Evolutionary conservation across 2,329 filamentous ascomycete genomes (phyloP), one percentile per base, ranked within the genome.

Genomic region (Thelonectria rubi): DNA sequence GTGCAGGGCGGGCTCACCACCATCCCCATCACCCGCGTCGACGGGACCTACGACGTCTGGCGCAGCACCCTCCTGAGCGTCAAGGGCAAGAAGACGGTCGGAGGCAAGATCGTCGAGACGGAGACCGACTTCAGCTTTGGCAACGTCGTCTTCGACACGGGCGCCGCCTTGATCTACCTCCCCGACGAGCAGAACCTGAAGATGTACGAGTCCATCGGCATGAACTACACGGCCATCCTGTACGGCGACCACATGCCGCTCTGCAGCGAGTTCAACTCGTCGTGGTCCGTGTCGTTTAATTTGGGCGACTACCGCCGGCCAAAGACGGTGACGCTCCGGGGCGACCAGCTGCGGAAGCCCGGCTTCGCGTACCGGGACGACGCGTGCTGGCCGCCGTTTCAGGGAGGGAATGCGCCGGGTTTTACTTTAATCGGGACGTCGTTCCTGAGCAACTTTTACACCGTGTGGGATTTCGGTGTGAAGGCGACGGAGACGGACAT

Each of bases 311-410:
- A 62, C 54, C 63, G 58, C 32, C 59, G 58, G 26, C 32, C 72
- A 8, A 63, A 66, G 21, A 62, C 75, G 24, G 24, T 78, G 32
- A 75, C 72, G 15, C 43, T 78, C 20, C 72, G 69, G 1, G 76
- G 76, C 17, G 73, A 75, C 21, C 68, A 74, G 69, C 66, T 78
- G 10, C 67, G 66, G 24, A 39, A 48, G 9, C 74, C 75, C 0
- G 76, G 76, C 3, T 77, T 76, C 55, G 75, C 75, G 5, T 57
- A 72, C 52, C 63, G 71, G 26, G 69, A 71, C 3, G 73, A 74
- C 45, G 74, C 71, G 7, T 78, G 76, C 74, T 75, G 71, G 71
- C 76, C 76, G 24, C 76, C 76, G 0, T 77, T 78, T 47, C 69
- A 75, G 12, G 59, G 65, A 18, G 65, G 70, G 24, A 65, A 65